These are phyloP conservation scores for Casuarina equisetifolia DNA, from an alignment of 306 rosid genomes.

Conservation along the genomic window DNA sequence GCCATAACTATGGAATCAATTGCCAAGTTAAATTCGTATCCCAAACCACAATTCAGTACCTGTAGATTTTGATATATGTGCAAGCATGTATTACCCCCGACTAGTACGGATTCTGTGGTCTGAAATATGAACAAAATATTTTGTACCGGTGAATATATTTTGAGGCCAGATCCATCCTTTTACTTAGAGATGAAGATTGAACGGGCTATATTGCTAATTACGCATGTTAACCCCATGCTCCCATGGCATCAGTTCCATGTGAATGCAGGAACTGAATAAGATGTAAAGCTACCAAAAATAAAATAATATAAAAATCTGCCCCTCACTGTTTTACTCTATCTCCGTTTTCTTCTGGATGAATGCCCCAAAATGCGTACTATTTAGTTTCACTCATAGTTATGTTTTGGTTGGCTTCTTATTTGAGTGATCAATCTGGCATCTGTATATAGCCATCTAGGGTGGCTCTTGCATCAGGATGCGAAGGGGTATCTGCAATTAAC, in stretches of 20 bases:
- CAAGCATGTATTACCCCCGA: not conserved
- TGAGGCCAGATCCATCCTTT: too few species aligned
- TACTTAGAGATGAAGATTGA: too few species aligned
- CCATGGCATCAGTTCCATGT: too few species aligned
- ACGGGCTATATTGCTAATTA: too few species aligned
- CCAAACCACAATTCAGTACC: not conserved
- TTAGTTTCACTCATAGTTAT: not conserved
- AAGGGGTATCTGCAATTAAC: constrained; percentile 89
- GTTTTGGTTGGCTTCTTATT: constrained; percentile 2
- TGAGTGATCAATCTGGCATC: constrained; percentile 20
- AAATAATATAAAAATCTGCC: too few species aligned
- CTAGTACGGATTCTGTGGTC: not conserved
- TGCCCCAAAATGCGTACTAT: not conserved
- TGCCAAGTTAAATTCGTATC: not conserved
- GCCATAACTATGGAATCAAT: not conserved
- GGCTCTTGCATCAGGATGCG: constrained; percentile 78
- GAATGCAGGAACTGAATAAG: not conserved
- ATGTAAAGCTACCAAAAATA: not conserved
- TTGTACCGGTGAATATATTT: too few species aligned
- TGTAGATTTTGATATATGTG: too few species aligned
- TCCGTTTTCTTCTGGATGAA: not conserved
- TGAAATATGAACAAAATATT: too few species aligned
- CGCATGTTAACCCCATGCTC: too few species aligned
- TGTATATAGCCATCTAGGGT: constrained; percentile 79
- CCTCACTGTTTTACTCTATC: not conserved